Base-by-base conservation (phyloP, 2,329 filamentous ascomycete genomes). In the Grosmannia clavigera region DNA sequence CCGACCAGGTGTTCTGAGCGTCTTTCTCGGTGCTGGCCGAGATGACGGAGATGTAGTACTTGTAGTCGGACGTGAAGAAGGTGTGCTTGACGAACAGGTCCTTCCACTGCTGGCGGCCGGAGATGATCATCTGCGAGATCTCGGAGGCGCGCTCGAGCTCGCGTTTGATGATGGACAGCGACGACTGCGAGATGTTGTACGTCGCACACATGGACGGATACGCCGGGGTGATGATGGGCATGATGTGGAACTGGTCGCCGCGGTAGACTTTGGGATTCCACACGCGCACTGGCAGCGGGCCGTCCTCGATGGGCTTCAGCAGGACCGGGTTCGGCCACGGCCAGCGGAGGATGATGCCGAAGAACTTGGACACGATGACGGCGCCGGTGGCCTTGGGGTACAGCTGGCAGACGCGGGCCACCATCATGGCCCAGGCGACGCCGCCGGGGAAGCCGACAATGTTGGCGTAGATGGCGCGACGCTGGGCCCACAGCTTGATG, bases 121-220 rank as follows among this genome's bases (percentile, higher is more conserved):
- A 71, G 73, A 92, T 87, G 63, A 99, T 95, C 66, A 84, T 83
- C 63, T 88, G 85, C 11, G 90, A 84, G 59, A 96, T 86, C 58
- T 88, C 79, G 58, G 86, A 82, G 5, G 86, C 94, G 46, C 89
- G 84, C 64, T 86, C 80, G 25, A 97, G 81, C 70, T 99, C 94
- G 55, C 85, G 81, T 65, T 90, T 82, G 68, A 99, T 91, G 57
- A 96, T 84, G 7, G 82, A 77, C 76, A 91, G 90, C 1, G 91
- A 95, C 1, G 92, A 97, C 65, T 83, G 78, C 3, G 88, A 92
- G 62, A 99, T 86, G 68, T 96, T 97, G 76, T 95, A 94, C 0
- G 94, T 97, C 1, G 94, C 87, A 71, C 94, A 97, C 92, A 96
- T 97, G 57, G 91, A 95, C 3, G 94, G 94, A 70, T 96, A 97